A percentile compares a stretch with the other conserved stretches of the same genome.
Conservation (phyloP, 345 rosid genomes). For the Populus deltoides region DNA sequence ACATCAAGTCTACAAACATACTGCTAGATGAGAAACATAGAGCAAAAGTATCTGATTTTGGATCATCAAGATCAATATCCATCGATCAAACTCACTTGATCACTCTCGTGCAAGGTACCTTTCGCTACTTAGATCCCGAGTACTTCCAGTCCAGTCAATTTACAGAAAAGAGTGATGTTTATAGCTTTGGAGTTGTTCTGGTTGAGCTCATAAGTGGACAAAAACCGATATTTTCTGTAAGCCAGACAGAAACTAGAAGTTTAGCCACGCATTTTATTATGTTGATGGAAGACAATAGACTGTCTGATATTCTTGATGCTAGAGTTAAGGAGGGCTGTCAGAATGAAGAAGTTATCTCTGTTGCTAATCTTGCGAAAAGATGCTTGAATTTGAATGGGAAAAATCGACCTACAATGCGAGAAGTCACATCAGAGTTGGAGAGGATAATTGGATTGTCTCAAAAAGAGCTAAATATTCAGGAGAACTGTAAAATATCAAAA, state of each 20-base stretch:
- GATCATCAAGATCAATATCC: slow-evolving; percentile 17
- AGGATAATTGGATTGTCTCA: neutral
- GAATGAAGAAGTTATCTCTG: neutral
- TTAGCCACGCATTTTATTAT: slow-evolving; percentile 17
- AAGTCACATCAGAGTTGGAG: slow-evolving; percentile 15
- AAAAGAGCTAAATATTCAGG: neutral
- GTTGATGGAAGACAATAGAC: slow-evolving; percentile 9
- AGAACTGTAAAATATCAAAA: neutral
- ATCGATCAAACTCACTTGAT: slow-evolving; percentile 24
- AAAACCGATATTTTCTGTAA: slow-evolving; percentile 15
- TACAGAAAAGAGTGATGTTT: slow-evolving; percentile 25
- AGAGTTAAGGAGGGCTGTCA: neutral
- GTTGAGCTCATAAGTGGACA: slow-evolving; percentile 20
- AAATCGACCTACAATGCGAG: slow-evolving; percentile 8
- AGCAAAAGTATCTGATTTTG: slow-evolving; percentile 27
- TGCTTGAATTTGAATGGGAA: slow-evolving; percentile 11
- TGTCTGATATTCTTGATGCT: slow-evolving; percentile 1
- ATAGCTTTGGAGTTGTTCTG: slow-evolving; percentile 27
- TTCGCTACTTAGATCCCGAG: slow-evolving; percentile 28
- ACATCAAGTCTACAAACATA: slow-evolving; percentile 22
- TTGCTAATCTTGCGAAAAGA: slow-evolving; percentile 11
- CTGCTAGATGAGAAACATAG: slow-evolving; percentile 18
- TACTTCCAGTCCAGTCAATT: slow-evolving; percentile 12
- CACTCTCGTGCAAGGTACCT: slow-evolving; percentile 28
- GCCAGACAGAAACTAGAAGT: slow-evolving; percentile 11